A percentile compares a stretch with the other conserved stretches of the same genome.
Evolutionary conservation across 441 rosid genomes (phyloP).

Genomic region (Euphorbia corollata): DNA sequence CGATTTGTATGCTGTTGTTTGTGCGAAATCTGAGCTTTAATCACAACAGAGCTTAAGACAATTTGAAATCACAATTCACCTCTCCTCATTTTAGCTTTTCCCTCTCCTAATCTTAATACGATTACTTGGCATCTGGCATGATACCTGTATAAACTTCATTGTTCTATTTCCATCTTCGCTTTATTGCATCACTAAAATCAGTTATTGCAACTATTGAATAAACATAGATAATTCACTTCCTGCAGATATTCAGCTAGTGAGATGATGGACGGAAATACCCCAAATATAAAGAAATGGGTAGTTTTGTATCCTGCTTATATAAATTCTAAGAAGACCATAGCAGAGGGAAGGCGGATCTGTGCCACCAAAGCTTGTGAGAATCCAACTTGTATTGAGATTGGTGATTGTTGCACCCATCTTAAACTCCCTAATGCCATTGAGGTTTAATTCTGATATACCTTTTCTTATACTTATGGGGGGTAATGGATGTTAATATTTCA

Average conservation of each 20-base stretch:
- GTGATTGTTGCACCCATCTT: constrained; percentile 61
- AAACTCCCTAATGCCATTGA: constrained; percentile 59
- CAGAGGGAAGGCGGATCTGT: constrained; percentile 69
- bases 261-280: constrained; percentile 40
- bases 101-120: no score
- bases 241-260: constrained; percentile 3
- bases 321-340: constrained; percentile 77
- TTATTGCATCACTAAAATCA: not conserved
- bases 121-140: not conserved
- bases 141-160: not conserved
- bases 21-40: no score
- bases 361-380: constrained; percentile 62
- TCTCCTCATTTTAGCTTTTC: not conserved
- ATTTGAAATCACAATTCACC: not conserved
- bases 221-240: constrained; percentile 3
- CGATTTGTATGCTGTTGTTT: no score
- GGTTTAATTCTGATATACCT: constrained; percentile 30
- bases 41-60: not conserved
- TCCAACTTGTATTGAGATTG: constrained; percentile 66
- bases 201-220: not conserved
- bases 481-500: not conserved
- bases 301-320: constrained; percentile 73
- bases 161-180: no score
- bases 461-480: not conserved
- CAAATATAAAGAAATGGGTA: constrained; percentile 59